Conservation (phyloP, 495 filamentous ascomycete species). For the Pseudotulostoma volvatum region DNA sequence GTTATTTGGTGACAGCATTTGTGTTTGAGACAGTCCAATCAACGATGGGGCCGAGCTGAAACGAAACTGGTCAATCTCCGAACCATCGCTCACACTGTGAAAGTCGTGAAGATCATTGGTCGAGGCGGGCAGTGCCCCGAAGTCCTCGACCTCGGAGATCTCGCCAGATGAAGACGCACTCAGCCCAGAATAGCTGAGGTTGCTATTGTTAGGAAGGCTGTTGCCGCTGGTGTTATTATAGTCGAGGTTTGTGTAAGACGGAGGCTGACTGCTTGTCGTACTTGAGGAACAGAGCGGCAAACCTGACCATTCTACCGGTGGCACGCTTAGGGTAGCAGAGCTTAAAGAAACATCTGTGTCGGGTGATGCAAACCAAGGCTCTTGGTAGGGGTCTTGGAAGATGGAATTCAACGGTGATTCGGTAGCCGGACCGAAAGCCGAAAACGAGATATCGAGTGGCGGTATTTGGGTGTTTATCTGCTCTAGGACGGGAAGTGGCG, state of each 20-base stretch:
- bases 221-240: conserved; percentile 37
- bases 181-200: conserved; percentile 31
- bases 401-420: conserved; percentile 25
- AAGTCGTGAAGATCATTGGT: conserved; percentile 25
- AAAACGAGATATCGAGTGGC: conserved; percentile 24
- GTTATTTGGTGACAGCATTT: conserved; percentile 36
- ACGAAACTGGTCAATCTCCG: conserved; percentile 37
- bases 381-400: conserved; percentile 28
- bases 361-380: conserved; percentile 29
- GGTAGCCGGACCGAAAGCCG: conserved; percentile 20
- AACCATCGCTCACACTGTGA: conserved; percentile 37
- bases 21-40: conserved; percentile 34
- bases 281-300: conserved; percentile 43
- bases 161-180: conserved; percentile 55
- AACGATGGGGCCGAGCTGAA: conserved; percentile 37
- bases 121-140: conserved; percentile 22
- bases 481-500: conserved; percentile 19
- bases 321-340: conserved; percentile 45
- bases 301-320: conserved; percentile 59
- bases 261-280: conserved; percentile 51
- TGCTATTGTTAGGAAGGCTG: conserved; percentile 32
- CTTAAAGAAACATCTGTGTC: conserved; percentile 51
- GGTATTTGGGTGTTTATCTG: conserved; percentile 24
- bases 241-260: conserved; percentile 53
- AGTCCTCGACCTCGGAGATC: conserved; percentile 58